Conservation (phyloP, 352 stramenopile species). For the Thalassiosira sp. region DNA sequence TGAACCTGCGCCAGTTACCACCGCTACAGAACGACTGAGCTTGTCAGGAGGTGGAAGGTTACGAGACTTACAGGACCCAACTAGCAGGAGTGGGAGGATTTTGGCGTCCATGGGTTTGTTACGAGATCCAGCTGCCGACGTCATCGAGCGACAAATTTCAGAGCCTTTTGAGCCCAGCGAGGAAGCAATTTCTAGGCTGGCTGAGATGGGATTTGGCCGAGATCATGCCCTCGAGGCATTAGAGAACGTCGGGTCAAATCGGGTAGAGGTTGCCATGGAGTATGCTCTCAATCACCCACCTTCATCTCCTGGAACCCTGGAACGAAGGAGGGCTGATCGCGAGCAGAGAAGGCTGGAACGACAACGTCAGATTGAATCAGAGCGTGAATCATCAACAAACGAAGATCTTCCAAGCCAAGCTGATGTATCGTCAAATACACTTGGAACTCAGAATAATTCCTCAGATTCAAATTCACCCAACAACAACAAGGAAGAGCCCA, state of each 20-base stretch:
- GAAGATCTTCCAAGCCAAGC: background rate
- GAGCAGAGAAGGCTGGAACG: constrained; percentile 20
- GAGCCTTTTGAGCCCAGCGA: constrained; percentile 87
- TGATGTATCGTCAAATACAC: background rate
- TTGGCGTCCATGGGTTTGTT: constrained; percentile 37
- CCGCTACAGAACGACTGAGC: background rate
- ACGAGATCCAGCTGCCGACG: background rate
- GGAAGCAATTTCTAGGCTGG: constrained; percentile 88
- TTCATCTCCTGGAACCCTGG: constrained; percentile 54
- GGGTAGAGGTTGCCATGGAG: constrained; percentile 94
- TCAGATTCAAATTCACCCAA: background rate
- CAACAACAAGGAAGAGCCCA: constrained; percentile 5
- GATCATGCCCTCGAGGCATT: constrained; percentile 89
- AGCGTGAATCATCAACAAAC: background rate
- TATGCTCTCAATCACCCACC: constrained; percentile 90
- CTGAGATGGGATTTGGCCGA: constrained; percentile 93
- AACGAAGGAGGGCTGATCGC: constrained; percentile 37
- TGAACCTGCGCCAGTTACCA: background rate
- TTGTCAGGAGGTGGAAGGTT: constrained; percentile 4
- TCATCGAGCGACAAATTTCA: background rate
- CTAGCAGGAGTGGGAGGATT: constrained; percentile 22
- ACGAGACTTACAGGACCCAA: constrained; percentile 10
- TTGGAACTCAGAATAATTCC: constrained; percentile 1
- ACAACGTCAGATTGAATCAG: background rate
- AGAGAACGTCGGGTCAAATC: constrained; percentile 62